Evolutionary conservation across 495 filamentous ascomycete genomes (phyloP).

Genomic region (Xylaria palmicola): DNA sequence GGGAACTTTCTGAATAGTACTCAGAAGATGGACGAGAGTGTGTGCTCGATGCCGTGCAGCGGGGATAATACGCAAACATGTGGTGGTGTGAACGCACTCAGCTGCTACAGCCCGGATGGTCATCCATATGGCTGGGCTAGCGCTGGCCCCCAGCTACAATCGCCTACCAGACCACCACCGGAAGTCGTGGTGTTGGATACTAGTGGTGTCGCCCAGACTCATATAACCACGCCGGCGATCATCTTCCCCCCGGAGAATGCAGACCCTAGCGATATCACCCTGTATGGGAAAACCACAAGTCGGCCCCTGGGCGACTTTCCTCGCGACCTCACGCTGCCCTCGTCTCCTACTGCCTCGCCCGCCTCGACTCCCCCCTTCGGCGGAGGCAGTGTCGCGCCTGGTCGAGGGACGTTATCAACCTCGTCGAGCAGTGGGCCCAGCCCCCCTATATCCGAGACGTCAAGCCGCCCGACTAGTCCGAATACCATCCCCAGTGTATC

Average conservation of each 20-base stretch:
- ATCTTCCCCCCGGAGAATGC: slow-evolving; percentile 22
- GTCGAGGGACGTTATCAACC: slow-evolving; percentile 8
- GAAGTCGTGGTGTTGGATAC: slow-evolving; percentile 20
- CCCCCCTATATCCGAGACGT: background rate
- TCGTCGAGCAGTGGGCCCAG: slow-evolving; percentile 5
- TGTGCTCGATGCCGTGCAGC: slow-evolving; percentile 46
- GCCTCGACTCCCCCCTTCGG: slow-evolving; percentile 16
- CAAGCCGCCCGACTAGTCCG: background rate
- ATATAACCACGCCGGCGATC: slow-evolving; percentile 18
- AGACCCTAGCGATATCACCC: slow-evolving; percentile 16
- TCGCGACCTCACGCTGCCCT: slow-evolving; percentile 10
- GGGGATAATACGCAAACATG: slow-evolving; percentile 45
- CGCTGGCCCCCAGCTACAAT: slow-evolving; percentile 24
- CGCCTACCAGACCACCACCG: slow-evolving; percentile 21
- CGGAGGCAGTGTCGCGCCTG: slow-evolving; percentile 11
- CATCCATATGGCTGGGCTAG: slow-evolving; percentile 33
- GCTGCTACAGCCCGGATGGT: slow-evolving; percentile 39
- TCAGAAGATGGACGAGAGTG: slow-evolving; percentile 39
- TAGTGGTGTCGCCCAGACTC: slow-evolving; percentile 24
- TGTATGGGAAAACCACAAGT: slow-evolving; percentile 19
- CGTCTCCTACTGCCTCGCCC: background rate
- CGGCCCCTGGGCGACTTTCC: slow-evolving; percentile 24
- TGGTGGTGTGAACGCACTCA: slow-evolving; percentile 45
- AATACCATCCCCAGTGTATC: background rate
- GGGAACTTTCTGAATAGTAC: slow-evolving; percentile 46